Evolutionary conservation across 371 early-diverging fungal species (phyloP), one percentile per base, ranked within the genome.

Genomic region (Amoeboaphelidium occidentale): DNA sequence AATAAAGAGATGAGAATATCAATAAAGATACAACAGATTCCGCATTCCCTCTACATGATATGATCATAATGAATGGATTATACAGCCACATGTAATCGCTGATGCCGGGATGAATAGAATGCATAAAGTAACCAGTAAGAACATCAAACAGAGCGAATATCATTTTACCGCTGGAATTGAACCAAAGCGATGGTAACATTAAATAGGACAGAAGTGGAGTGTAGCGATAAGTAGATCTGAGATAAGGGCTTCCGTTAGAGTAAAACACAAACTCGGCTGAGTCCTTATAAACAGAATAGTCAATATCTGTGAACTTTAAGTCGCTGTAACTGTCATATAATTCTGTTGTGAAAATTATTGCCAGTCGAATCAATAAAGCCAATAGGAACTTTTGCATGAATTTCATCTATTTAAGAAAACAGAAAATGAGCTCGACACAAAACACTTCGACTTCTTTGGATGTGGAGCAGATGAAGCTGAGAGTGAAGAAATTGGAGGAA

Each of bases 231-330:
- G 97, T 97, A 1, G 79, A 78, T 42, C 97, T 76, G 42, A 61
- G 60, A 59, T 89, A 97, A 0, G 97, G 97, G 1, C 82, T 82
- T 2, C 81, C 80, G 20, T 65, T 53, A 27, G 73, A 65, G 6
- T 47, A 23, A 6, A 47, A 25, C 21, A 91, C 74, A 59, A 68
- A 77, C 13, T 72, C 66, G 4, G 92, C 83, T 0, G 91, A 93
- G 62, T 94, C 96, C 14, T 85, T 79, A 55, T 93, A 93, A 44
- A 96, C 97, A 23, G 68, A 59, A 64, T 96, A 96, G 64, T 96
- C 97, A 51, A 96, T 78, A 55, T 96, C 97, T 2, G 97, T 53
- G 25, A 32, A 46, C 22, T 28, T 44, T 42, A 17, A 42, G 42
- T 45, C 24, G 17, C 45, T 45, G n/a, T n/a, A n/a, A n/a, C n/a